A percentile compares a stretch with the other conserved stretches of the same genome.
phyloP scores from a whole-genome alignment of 805 yeast species.

The Yamadazyma endophytica region DNA sequence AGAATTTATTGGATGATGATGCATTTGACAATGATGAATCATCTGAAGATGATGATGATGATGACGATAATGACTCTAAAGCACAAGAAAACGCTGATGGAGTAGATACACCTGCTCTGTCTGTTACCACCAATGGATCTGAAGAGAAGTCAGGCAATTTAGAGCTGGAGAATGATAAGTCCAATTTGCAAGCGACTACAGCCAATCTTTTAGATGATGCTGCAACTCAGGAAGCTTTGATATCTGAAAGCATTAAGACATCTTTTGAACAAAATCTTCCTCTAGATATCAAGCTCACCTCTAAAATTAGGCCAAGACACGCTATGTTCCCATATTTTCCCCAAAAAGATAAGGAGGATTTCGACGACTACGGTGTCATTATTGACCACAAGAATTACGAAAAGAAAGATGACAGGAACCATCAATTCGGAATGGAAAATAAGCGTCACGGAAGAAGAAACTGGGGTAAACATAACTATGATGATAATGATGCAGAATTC shows the following conservation, averaged over 20 bases:
- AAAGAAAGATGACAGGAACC: constrained; percentile 47
- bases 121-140: not conserved
- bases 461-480: constrained; percentile 21
- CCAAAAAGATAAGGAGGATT: constrained; percentile 44
- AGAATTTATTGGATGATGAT: constrained; percentile 35
- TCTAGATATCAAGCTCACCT: constrained; percentile 48
- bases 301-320: constrained; percentile 46
- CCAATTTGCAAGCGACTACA: constrained; percentile 1
- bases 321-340: constrained; percentile 75
- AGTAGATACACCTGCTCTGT: too few species aligned
- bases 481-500: constrained; percentile 14
- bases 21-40: constrained; percentile 28
- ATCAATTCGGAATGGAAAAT: constrained; percentile 33
- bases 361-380: constrained; percentile 85
- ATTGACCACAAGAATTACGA: constrained; percentile 64
- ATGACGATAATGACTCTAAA: constrained; percentile 27
- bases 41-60: constrained; percentile 30
- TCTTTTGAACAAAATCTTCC: constrained; percentile 41
- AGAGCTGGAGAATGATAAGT: not conserved
- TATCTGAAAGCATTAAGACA: constrained; percentile 33
- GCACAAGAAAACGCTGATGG: constrained; percentile 26
- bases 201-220: constrained; percentile 22
- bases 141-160: constrained; percentile 13
- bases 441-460: constrained; percentile 28
- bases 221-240: constrained; percentile 37